These are phyloP conservation scores for Mycena vulgaris DNA, from an alignment of 768 basidiomycete genomes.

Conservation along the genomic window DNA sequence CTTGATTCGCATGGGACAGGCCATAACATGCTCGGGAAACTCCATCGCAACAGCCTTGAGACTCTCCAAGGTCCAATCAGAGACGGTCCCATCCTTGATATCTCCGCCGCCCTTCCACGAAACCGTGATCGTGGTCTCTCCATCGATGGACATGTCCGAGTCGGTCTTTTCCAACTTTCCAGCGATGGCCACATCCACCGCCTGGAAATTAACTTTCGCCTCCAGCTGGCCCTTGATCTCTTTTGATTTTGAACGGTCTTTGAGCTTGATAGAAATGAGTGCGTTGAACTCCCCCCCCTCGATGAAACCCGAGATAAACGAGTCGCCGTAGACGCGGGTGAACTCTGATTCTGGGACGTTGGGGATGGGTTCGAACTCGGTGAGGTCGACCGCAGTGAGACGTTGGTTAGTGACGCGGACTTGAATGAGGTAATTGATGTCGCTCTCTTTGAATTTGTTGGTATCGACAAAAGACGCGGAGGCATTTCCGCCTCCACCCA, in stretches of 20 bases:
- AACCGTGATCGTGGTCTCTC: constrained; percentile 18
- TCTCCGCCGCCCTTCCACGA: constrained; percentile 23
- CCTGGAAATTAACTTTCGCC: background rate
- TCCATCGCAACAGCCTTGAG: constrained; percentile 20
- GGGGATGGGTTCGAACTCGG: constrained; percentile 9
- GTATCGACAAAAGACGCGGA: constrained; percentile 18
- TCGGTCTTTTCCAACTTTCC: background rate
- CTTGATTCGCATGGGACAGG: constrained; percentile 18
- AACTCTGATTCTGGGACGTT: constrained; percentile 4
- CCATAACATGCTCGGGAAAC: constrained; percentile 20
- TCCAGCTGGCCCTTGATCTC: constrained; percentile 2
- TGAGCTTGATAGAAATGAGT: constrained; percentile 27
- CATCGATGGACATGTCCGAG: background rate
- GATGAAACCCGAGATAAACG: constrained; percentile 20
- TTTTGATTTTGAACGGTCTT: constrained; percentile 3
- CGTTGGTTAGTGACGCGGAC: constrained; percentile 17
- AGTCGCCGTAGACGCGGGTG: constrained; percentile 25
- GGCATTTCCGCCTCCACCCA: background rate
- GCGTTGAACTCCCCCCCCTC: constrained; percentile 29
- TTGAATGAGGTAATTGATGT: constrained; percentile 28
- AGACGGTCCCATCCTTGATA: constrained; percentile 8
- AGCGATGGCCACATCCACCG: background rate
- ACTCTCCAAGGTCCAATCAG: constrained; percentile 17
- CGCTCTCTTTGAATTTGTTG: constrained; percentile 25
- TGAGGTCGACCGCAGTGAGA: constrained; percentile 1